Conservation (phyloP, 345 rosid species). For the Brassica incana region DNA sequence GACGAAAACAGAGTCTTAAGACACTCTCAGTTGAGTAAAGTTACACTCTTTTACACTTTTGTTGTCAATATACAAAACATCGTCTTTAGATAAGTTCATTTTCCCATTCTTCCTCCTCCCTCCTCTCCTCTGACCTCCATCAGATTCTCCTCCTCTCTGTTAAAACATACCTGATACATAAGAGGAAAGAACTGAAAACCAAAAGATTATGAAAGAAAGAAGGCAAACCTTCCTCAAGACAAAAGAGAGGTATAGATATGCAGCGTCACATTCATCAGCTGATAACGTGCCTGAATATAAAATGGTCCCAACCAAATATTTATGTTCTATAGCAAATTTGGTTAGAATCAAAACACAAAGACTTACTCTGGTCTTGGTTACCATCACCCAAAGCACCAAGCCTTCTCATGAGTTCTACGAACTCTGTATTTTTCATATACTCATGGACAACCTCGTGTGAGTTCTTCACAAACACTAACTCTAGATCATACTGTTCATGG, state of each 20-base stretch:
- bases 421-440: constrained; percentile 68
- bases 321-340: no score
- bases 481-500: constrained; percentile 15
- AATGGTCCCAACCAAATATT: no score
- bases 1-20: constrained; percentile 24
- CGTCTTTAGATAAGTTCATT: constrained; percentile 70
- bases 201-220: no score
- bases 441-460: constrained; percentile 86
- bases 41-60: constrained; percentile 7
- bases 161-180: no score
- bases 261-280: no score
- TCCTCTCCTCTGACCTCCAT: constrained; percentile 43
- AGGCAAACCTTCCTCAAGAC: no score
- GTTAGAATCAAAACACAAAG: no score
- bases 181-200: no score
- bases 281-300: no score
- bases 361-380: no score
- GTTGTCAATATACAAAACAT: constrained; percentile 43
- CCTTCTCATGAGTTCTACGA: constrained; percentile 80
- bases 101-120: constrained; percentile 68
- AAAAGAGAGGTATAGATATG: no score
- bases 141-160: no score
- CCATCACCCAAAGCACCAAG: constrained; percentile 46
- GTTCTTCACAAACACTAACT: constrained; percentile 86
- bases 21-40: not conserved